phyloP scores from a whole-genome alignment of 202 grass and related monocot genomes.

The Zizania palustris region DNA sequence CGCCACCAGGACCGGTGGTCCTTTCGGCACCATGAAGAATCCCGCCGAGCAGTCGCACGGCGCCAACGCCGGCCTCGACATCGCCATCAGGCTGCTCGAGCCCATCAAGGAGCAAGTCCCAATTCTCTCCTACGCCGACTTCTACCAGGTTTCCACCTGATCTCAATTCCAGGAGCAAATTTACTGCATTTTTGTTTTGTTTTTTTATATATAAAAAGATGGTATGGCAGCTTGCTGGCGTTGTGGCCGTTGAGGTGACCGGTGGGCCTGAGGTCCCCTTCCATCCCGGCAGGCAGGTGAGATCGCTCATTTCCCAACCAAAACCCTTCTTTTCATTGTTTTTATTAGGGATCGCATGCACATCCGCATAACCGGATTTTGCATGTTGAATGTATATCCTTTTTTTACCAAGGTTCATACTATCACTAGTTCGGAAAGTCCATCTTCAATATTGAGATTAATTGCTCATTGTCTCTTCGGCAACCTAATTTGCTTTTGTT shows the following conservation, averaged over 20 bases:
- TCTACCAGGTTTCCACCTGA: slow-evolving; percentile 60
- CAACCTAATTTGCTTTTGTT: background rate
- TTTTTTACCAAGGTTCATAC: background rate
- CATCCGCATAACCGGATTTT: too few relatives aligned
- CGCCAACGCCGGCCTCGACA: slow-evolving; percentile 86
- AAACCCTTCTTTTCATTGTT: background rate
- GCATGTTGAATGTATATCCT: too few relatives aligned
- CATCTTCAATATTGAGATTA: background rate
- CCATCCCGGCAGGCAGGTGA: slow-evolving; percentile 87
- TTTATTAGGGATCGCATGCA: too few relatives aligned
- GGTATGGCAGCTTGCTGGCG: slow-evolving; percentile 66
- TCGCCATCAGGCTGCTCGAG: slow-evolving; percentile 79
- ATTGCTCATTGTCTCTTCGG: background rate
- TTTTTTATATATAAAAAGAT: background rate
- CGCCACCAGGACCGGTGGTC: slow-evolving; percentile 66
- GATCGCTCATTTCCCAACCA: background rate
- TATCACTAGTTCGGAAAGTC: background rate
- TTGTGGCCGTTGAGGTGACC: slow-evolving; percentile 88
- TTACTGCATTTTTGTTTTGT: too few relatives aligned
- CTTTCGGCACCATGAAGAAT: slow-evolving; percentile 83
- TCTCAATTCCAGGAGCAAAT: background rate
- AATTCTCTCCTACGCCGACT: slow-evolving; percentile 81
- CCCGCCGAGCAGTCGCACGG: slow-evolving; percentile 64
- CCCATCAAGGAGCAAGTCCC: slow-evolving; percentile 91
- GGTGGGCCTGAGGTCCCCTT: slow-evolving; percentile 90